Base-by-base conservation (phyloP, 108 stramenopile genomes). In the Skeletonema costatum region DNA sequence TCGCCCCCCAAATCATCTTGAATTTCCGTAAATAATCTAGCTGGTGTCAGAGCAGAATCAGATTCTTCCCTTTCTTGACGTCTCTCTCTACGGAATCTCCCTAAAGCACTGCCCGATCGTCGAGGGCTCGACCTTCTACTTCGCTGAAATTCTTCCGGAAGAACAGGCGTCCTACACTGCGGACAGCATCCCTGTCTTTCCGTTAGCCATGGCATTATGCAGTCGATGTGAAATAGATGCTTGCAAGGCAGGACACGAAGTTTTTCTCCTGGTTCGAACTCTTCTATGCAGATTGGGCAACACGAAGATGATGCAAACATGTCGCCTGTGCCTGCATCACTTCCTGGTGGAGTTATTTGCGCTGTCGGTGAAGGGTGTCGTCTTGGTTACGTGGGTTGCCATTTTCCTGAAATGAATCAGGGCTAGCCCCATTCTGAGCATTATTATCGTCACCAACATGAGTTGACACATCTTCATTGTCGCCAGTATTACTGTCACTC, bases 241-340 rank as follows among this genome's bases (percentile, higher is more conserved):
- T 73, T 66, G 73, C 97, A 98, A 4, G 94, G 94, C 48, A 98
- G 70, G 17, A 96, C 68, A 9, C 93, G 86, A 13, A 98, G 30
- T 64, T 44, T 66, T 73, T 98, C 96, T 12, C 89, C 92, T 17
- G 70, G 78, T 63, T 86, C 87, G 71, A 94, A 97, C 33, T 98
- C 97, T 12, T 93, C 94, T 46, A 98, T 86, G 71, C 97, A 98
- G 50, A 98, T 95, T 35, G 95, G 92, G 71, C 97, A 98, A 25
- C 80, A 75, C 17, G 73, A 29, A 16, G 68, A 80, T 10, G 73
- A 80, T 29, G 64, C 71, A 59, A 70, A 80, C 31, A 30, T 32
- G 12, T 69, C 73, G 5, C 42, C 64, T 30, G 59, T 70, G 5
- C 42, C 64, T 30, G 59, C 60, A 3, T 21, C 32, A 48, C 48